Percentiles rank a stretch among this genome's conserved stretches.
These are phyloP conservation scores for Diplodia seriata DNA, from an alignment of 2,329 filamentous ascomycete genomes.

Conservation along the genomic window DNA sequence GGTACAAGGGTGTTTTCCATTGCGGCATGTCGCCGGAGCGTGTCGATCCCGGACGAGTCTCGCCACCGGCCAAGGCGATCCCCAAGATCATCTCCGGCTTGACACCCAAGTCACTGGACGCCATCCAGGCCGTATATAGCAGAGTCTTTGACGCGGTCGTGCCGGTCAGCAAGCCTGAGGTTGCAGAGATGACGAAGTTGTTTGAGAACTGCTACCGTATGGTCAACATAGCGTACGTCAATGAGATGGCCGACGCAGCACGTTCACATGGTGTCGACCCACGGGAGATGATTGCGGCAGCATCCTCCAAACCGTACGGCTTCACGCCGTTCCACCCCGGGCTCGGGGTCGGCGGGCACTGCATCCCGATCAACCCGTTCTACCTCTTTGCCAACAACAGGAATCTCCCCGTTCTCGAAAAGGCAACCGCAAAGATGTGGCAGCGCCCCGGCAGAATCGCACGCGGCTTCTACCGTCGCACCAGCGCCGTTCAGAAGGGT, in stretches of 20 bases:
- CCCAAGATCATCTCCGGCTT: constrained; percentile 63
- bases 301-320: constrained; percentile 58
- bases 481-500: background rate
- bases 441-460: constrained; percentile 49
- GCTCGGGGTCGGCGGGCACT: constrained; percentile 63
- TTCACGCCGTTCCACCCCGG: constrained; percentile 58
- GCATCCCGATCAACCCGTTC: constrained; percentile 63
- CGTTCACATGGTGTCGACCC: constrained; percentile 55
- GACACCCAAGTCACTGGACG: constrained; percentile 53
- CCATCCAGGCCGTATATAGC: constrained; percentile 56
- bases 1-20: constrained; percentile 13
- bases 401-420: constrained; percentile 55
- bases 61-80: constrained; percentile 50
- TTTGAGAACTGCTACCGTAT: constrained; percentile 66
- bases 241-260: constrained; percentile 65
- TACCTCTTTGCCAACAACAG: constrained; percentile 57
- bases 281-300: constrained; percentile 59
- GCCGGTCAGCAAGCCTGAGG: constrained; percentile 60
- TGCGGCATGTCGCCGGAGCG: constrained; percentile 39
- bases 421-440: constrained; percentile 53
- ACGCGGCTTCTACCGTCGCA: constrained; percentile 32
- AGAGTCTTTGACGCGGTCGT: constrained; percentile 58
- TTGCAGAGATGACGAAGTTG: constrained; percentile 65
- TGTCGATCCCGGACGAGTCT: constrained; percentile 59
- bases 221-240: constrained; percentile 62